A percentile compares a stretch with the other conserved stretches of the same genome.
phyloP scores from a whole-genome alignment of 2,329 filamentous ascomycete species.

The Eutypa lata region DNA sequence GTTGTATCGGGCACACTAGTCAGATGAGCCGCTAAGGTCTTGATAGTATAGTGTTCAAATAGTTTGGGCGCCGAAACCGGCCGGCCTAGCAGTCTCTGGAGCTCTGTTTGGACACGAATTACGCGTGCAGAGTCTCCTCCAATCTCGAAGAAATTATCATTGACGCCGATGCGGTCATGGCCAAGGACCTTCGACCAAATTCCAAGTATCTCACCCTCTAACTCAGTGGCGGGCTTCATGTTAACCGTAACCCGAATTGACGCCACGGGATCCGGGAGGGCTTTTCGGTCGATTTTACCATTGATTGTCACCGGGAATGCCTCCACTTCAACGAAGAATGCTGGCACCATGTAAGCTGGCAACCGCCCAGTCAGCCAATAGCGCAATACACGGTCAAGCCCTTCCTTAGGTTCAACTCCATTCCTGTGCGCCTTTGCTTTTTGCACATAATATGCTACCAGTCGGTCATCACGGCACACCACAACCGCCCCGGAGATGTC shows the following conservation, averaged over 20 bases:
- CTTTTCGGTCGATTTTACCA: slow-evolving; percentile 25
- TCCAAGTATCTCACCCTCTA: slow-evolving; percentile 17
- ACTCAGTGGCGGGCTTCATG: slow-evolving; percentile 9
- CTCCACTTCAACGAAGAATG: slow-evolving; percentile 24
- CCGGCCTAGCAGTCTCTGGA: slow-evolving; percentile 20
- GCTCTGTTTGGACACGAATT: slow-evolving; percentile 21
- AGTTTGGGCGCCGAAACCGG: slow-evolving; percentile 18
- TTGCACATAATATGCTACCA: slow-evolving; percentile 27
- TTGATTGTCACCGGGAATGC: slow-evolving; percentile 22
- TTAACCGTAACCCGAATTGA: neutral
- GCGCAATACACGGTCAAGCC: slow-evolving; percentile 14
- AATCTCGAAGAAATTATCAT: slow-evolving; percentile 28
- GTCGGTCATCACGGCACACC: slow-evolving; percentile 20
- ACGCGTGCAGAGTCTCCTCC: slow-evolving; percentile 25
- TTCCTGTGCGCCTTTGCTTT: slow-evolving; percentile 1
- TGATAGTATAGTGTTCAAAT: slow-evolving; percentile 26
- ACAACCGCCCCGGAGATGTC: slow-evolving; percentile 24
- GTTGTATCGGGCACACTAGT: slow-evolving; percentile 1
- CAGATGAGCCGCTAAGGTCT: slow-evolving; percentile 21
- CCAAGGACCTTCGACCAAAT: slow-evolving; percentile 24
- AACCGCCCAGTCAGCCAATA: slow-evolving; percentile 21
- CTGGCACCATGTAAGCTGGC: slow-evolving; percentile 25
- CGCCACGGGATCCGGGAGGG: slow-evolving; percentile 19
- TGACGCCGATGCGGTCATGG: slow-evolving; percentile 16
- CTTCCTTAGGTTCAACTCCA: neutral